Evolutionary conservation across 805 yeast species (phyloP).

Genomic region (Myxozyma kluyveri): DNA sequence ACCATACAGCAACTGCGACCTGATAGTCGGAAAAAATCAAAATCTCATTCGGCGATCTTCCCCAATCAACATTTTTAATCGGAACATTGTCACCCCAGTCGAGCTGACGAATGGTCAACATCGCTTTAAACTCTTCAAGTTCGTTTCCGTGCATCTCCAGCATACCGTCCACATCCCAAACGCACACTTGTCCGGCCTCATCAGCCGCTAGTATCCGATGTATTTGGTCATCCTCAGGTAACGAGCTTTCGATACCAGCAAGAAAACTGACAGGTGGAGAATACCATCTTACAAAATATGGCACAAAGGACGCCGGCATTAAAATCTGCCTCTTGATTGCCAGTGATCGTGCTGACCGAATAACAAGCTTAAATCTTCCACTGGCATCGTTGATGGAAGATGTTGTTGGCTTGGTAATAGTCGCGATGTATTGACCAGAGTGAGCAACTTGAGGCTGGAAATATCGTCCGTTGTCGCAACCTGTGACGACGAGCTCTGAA

Average conservation of each 20-base stretch:
- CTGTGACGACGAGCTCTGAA: slow-evolving; percentile 14
- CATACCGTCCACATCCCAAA: slow-evolving; percentile 23
- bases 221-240: slow-evolving; percentile 2
- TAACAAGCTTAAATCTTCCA: slow-evolving; percentile 7
- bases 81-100: slow-evolving; percentile 28
- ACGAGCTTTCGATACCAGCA: background rate
- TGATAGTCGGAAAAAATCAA: slow-evolving; percentile 24
- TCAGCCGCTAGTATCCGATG: slow-evolving; percentile 24
- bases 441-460: slow-evolving; percentile 5
- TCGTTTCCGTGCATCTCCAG: background rate
- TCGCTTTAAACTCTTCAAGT: slow-evolving; percentile 17
- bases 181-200: slow-evolving; percentile 19
- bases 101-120: slow-evolving; percentile 15
- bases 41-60: slow-evolving; percentile 24
- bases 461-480: slow-evolving; percentile 1
- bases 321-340: slow-evolving; percentile 12
- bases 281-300: slow-evolving; percentile 21
- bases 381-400: background rate
- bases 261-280: slow-evolving; percentile 2
- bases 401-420: slow-evolving; percentile 4
- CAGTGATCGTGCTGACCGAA: slow-evolving; percentile 16
- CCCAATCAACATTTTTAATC: slow-evolving; percentile 21
- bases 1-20: slow-evolving; percentile 26
- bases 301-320: slow-evolving; percentile 18
- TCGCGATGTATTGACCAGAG: slow-evolving; percentile 20